Evolutionary conservation across 2,329 filamentous ascomycete genomes (phyloP), one percentile per base, ranked within the genome.

Genomic region (Stachybotrys elegans): DNA sequence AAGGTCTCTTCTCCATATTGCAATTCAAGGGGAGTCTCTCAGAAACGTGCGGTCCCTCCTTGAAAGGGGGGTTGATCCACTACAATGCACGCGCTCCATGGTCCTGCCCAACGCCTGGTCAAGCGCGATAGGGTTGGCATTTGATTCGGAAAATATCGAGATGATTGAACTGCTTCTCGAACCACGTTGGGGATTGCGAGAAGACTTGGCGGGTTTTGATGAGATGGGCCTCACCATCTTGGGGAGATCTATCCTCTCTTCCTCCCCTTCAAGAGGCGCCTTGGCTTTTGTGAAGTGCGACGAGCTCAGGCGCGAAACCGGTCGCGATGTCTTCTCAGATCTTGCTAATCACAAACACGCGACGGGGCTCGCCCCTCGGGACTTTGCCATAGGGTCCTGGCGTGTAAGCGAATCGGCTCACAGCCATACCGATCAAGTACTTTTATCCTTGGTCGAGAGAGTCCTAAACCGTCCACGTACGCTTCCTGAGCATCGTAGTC

Each of bases 21-120:
- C 48, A 8, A 48, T 47, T 9, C 55, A 55, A 3, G 54, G 49
- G 6, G 47, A 58, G 43, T 52, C 51, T n/a, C 17, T 48, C 6
- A 50, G 46, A 23, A 48, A 44, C 9, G 44, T 49, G 9, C 44
- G 42, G 13, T 22, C 35, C 5, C 37, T 58, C 21, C 48, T 56
- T 4, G 45, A 49, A 8, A 48, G 47, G 11, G 56, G 56, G 2
- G 54, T 49, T 7, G 47, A 58, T 43, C 53, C 51, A 13, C 17
- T 48, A 5, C 51, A 45, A 23, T 49, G 45, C 9, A 44, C 49
- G 9, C 44, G 42, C 11, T 22, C 35, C 5, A 45, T 48, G 3
- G 40, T 38, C 3, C 35, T 38, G 7, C 19, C 41, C 4, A 21
- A 44, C 7, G 9, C 22, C 4, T 57, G 55, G 53, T 42, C 47